These are phyloP conservation scores for Euphorbia peplus DNA, from an alignment of 345 rosid genomes.

Conservation along the genomic window DNA sequence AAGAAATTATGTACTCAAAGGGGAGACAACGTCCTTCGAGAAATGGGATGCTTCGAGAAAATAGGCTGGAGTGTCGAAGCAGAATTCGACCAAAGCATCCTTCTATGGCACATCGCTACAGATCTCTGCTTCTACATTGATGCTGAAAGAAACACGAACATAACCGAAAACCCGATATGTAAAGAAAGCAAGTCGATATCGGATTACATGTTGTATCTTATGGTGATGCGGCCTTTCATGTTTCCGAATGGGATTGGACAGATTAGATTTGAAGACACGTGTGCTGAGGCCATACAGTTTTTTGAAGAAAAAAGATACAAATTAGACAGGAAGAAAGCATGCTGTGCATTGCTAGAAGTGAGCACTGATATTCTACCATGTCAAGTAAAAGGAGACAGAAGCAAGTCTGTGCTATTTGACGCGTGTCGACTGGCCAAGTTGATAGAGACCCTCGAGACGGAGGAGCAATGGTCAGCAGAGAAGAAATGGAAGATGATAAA, in stretches of 20 bases:
- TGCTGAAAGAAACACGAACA: background rate
- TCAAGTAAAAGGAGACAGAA: conserved; percentile 38
- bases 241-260: conserved; percentile 32
- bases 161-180: background rate
- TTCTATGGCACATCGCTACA: conserved; percentile 57
- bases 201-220: conserved; percentile 34
- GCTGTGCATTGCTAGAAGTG: conserved; percentile 21
- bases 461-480: conserved; percentile 3
- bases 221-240: conserved; percentile 22
- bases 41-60: background rate
- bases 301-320: conserved; percentile 9
- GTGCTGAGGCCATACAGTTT: conserved; percentile 18
- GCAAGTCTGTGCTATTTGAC: conserved; percentile 37
- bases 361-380: conserved; percentile 20
- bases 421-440: conserved; percentile 34
- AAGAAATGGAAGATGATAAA: conserved; percentile 16
- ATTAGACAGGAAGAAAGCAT: conserved; percentile 13
- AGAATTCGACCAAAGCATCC: conserved; percentile 49
- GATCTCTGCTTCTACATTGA: conserved; percentile 35
- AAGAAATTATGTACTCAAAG: conserved; percentile 8
- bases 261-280: conserved; percentile 31
- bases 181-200: conserved; percentile 25
- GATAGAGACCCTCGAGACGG: conserved; percentile 17
- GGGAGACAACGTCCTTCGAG: conserved; percentile 8
- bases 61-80: conserved; percentile 15